Evolutionary conservation across 495 filamentous ascomycete genomes (phyloP), one percentile per base, ranked within the genome.

Genomic region (Penicillium coprophilum): DNA sequence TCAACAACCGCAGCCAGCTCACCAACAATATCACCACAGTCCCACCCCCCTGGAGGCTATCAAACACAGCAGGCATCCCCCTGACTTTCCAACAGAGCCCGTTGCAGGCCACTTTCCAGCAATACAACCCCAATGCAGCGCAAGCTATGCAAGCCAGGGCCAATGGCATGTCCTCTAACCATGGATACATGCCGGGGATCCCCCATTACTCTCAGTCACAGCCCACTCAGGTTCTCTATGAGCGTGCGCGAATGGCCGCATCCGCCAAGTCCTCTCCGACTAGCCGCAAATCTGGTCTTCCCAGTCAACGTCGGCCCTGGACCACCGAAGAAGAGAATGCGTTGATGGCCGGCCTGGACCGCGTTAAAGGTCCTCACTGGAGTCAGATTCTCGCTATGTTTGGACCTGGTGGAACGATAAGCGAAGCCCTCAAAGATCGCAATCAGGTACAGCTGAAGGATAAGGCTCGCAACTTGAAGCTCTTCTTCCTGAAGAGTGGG

Each of bases 361-460:
- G 86, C 51, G 92, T 97, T 27, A 91, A 91, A 66, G 92, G 92
- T 0, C 92, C 92, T 46, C 93, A 97, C 61, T 97, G 92, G 92
- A 92, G 88, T 58, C 92, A 96, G 66, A 97, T 97, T 34, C 78
- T 97, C 3, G 86, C 86, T 12, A 84, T 97, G 64, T 96, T 92
- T 63, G 92, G 92, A 1, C 82, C 84, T 0, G 89, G 89, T 32
- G 92, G 92, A 5, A 87, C 85, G 4, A 83, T 94, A 50, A 92
- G 87, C 47, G 87, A 94, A 58, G 87, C 90, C 6, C 77, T 97
- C 34, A 96, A 95, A 62, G 93, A 96, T 62, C 85, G 92, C 39
- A 96, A 92, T 47, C 92, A 97, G 67, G 93, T 97, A 0, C 92
- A 97, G 65, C 78, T 97, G 13, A 97, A 97, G 66, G 92, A 97